Evolutionary conservation across 2,329 filamentous ascomycete genomes (phyloP), one percentile per base, ranked within the genome.

Genomic region (Lachnum nothofagi): DNA sequence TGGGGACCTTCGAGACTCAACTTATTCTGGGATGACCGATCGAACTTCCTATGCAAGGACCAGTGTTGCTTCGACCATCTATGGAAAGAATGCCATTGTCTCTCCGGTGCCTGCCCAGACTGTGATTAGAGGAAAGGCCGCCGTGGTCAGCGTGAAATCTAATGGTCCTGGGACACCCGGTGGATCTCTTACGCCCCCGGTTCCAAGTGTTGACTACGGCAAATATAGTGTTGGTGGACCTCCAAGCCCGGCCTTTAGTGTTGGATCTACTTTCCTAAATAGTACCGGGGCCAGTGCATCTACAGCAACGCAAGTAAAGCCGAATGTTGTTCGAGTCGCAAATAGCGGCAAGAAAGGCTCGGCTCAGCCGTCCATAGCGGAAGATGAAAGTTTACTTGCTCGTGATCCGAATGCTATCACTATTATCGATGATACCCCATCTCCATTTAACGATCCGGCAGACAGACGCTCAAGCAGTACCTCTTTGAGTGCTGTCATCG

Each of bases 11-110:
- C 86, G 91, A 57, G 89, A 94, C 69, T 95, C 90, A 5, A 91
- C 89, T 10, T 95, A 91, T 70, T 94, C 90, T 4, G 86, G 80
- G 53, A 79, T 86, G 53, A 77, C 74, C 25, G 80, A 83, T 63
- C 74, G 80, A 48, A 81, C 78, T 0, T 85, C 81, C 1, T 80
- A 76, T 52, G 80, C 79, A 31, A 77, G 82, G 48, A 83, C 79
- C 42, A 91, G 87, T 63, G 86, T 97, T 55, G 91, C 90, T 3
- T 95, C 91, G 1, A 96, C 91, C 17, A 89, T 95, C 45, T 97
- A 96, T 65, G 87, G 89, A 57, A 91, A 91, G 71, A 89, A 94
- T 62, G 90, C 88, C 14, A 82, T 95, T 44, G 81, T 95, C 59
- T 90, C 76, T 65, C 86, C 74, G 2, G 72, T 85, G 48, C 85